phyloP scores from a whole-genome alignment of 1,139 yeast genomes.

The Eremothecium cymbalariae region DNA sequence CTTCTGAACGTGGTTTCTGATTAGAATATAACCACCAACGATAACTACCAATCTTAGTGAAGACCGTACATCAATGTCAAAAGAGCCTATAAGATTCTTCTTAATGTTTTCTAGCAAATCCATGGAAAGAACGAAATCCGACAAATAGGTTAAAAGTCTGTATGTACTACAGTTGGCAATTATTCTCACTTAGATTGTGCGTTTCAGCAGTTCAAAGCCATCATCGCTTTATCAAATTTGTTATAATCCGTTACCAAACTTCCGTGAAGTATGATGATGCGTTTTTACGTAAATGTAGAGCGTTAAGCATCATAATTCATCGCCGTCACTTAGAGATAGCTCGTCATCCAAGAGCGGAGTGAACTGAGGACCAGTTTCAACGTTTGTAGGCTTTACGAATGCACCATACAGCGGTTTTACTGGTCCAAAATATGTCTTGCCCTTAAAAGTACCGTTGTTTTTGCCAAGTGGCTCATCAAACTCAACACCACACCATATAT shows the following conservation, averaged over 20 bases:
- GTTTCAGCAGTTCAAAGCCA: no score
- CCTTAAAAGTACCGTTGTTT: conserved; percentile 71
- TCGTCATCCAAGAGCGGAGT: conserved; percentile 14
- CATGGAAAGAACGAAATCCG: no score
- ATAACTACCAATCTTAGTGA: conserved; percentile 37
- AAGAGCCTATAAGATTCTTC: conserved; percentile 13
- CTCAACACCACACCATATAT: conserved; percentile 74
- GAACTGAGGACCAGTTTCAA: conserved; percentile 22
- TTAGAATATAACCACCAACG: conserved; percentile 40
- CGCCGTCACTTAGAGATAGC: conserved; percentile 32
- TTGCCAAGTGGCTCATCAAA: conserved; percentile 66
- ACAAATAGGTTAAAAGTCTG: no score
- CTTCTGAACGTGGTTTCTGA: conserved; percentile 37
- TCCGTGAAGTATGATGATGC: no score
- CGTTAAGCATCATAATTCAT: conserved; percentile 43
- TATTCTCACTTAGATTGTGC: no score
- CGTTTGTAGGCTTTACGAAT: conserved; percentile 42
- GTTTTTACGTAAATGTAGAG: no score
- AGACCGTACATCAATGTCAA: conserved; percentile 33
- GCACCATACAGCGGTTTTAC: conserved; percentile 53
- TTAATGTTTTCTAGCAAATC: conserved; percentile 12
- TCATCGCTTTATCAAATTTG: no score
- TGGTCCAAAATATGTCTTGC: conserved; percentile 51
- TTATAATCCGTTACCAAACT: no score
- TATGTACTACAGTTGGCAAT: no score